Evolutionary conservation across 768 basidiomycete genomes (phyloP).

Genomic region (Baorangia bicolor): DNA sequence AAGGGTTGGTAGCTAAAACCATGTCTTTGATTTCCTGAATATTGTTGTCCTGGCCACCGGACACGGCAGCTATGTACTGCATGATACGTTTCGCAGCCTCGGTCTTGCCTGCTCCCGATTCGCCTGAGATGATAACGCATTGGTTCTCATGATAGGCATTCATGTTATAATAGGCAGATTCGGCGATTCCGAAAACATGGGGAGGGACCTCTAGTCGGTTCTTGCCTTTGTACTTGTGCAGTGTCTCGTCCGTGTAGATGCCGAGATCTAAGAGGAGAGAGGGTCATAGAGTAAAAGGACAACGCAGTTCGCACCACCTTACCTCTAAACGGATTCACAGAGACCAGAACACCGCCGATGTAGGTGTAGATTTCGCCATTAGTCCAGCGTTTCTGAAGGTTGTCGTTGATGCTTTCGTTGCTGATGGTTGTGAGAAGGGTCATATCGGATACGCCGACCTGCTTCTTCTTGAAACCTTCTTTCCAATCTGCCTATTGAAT

Average conservation of each 20-base stretch:
- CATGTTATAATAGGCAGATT: conserved; percentile 98
- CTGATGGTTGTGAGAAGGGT: conserved; percentile 94
- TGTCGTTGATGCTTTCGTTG: conserved; percentile 97
- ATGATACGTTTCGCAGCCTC: conserved; percentile 99
- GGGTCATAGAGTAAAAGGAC: conserved; percentile 5
- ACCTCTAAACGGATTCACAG: conserved; percentile 99
- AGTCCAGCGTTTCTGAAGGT: conserved; percentile 94
- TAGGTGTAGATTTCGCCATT: conserved; percentile 98
- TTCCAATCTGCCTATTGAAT: conserved; percentile 91
- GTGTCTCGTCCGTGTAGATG: conserved; percentile 91
- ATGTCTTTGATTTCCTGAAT: conserved; percentile 99
- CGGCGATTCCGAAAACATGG: conserved; percentile 97
- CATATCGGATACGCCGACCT: conserved; percentile 98
- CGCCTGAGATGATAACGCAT: conserved; percentile 98
- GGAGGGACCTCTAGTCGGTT: conserved; percentile 97
- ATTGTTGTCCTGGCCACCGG: conserved; percentile 81
- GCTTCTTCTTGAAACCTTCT: conserved; percentile 99
- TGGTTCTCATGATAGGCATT: conserved; percentile 99
- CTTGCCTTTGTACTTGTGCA: conserved; percentile 89
- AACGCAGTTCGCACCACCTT: conserved; percentile 7
- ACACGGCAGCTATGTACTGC: conserved; percentile 99
- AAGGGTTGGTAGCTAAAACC: conserved; percentile 97
- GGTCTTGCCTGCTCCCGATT: conserved; percentile 98
- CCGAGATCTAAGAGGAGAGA: conserved; percentile 69
- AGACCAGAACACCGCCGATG: conserved; percentile 96